These are phyloP conservation scores for Mycena amicta DNA, from an alignment of 768 basidiomycete species.

Conservation along the genomic window DNA sequence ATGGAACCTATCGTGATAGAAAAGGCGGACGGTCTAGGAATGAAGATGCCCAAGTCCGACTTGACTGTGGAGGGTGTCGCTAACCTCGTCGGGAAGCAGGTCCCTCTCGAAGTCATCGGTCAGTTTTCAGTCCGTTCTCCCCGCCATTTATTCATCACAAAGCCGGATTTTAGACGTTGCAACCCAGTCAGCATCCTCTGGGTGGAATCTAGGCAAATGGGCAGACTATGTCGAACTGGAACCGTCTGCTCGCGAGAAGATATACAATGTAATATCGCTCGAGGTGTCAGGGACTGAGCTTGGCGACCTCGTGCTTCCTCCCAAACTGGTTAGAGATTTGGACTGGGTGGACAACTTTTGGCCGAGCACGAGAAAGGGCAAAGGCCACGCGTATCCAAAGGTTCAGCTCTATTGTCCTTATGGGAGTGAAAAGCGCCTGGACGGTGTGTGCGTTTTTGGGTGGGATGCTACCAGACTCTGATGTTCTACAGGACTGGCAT, in stretches of 20 bases:
- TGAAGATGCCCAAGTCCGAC: slow-evolving; percentile 78
- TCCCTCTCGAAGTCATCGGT: slow-evolving; percentile 92
- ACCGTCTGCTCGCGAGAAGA: slow-evolving; percentile 73
- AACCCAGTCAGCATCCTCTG: slow-evolving; percentile 79
- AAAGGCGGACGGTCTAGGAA: slow-evolving; percentile 78
- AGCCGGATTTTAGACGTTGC: slow-evolving; percentile 65
- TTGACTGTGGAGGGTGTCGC: slow-evolving; percentile 84
- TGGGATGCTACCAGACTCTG: background rate
- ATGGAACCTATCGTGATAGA: slow-evolving; percentile 83
- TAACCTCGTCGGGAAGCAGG: slow-evolving; percentile 73
- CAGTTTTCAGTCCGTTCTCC: slow-evolving; percentile 21
- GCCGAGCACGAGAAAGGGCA: slow-evolving; percentile 77
- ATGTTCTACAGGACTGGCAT: slow-evolving; percentile 83
- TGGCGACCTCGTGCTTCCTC: slow-evolving; percentile 78
- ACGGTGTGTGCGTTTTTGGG: slow-evolving; percentile 67
- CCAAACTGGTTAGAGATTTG: slow-evolving; percentile 80
- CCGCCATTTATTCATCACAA: slow-evolving; percentile 2
- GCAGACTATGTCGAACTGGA: slow-evolving; percentile 81
- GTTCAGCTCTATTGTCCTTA: slow-evolving; percentile 96
- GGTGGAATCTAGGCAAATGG: slow-evolving; percentile 93
- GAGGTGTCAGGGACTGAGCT: slow-evolving; percentile 89
- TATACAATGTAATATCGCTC: slow-evolving; percentile 93
- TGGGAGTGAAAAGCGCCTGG: slow-evolving; percentile 94
- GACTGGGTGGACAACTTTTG: slow-evolving; percentile 98
- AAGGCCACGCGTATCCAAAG: slow-evolving; percentile 81